Evolutionary conservation across 345 rosid species (phyloP).

Genomic region (Arabidopsis suecica): DNA sequence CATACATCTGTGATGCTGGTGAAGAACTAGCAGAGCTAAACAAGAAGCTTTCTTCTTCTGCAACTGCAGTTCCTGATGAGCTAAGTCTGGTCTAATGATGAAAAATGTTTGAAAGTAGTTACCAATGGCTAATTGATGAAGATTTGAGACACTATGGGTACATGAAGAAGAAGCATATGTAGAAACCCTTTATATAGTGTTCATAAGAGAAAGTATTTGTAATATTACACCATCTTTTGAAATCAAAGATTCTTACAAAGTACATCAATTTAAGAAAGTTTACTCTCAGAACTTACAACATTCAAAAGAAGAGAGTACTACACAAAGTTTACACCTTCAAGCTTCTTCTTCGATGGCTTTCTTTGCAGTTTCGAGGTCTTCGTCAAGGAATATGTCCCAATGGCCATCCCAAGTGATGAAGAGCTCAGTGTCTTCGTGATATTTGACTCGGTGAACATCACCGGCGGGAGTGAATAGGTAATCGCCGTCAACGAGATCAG

Average conservation of each 20-base stretch:
- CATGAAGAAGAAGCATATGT: conserved; percentile 16
- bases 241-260: conserved; percentile 13
- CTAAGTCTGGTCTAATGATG: conserved; percentile 65
- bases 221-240: conserved; percentile 6
- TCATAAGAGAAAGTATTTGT: conserved; percentile 23
- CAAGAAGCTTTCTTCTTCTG: conserved; percentile 60
- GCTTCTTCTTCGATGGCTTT: conserved; percentile 46
- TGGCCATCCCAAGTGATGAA: conserved; percentile 95
- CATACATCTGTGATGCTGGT: conserved; percentile 83
- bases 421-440: conserved; percentile 85
- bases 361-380: conserved; percentile 74
- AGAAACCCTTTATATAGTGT: conserved; percentile 22
- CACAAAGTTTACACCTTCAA: neutral
- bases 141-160: conserved; percentile 6
- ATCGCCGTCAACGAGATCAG: conserved; percentile 71
- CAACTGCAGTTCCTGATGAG: conserved; percentile 55
- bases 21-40: conserved; percentile 76
- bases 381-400: conserved; percentile 86
- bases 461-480: conserved; percentile 82
- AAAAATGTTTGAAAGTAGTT: conserved; percentile 6
- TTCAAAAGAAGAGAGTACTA: neutral
- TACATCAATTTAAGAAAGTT: neutral
- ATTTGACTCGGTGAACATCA: conserved; percentile 86
- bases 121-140: conserved; percentile 8
- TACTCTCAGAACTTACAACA: neutral